Percentiles rank a stretch among this genome's conserved stretches.
phyloP scores from a whole-genome alignment of 306 rosid species.

The Sicyos edulis region DNA sequence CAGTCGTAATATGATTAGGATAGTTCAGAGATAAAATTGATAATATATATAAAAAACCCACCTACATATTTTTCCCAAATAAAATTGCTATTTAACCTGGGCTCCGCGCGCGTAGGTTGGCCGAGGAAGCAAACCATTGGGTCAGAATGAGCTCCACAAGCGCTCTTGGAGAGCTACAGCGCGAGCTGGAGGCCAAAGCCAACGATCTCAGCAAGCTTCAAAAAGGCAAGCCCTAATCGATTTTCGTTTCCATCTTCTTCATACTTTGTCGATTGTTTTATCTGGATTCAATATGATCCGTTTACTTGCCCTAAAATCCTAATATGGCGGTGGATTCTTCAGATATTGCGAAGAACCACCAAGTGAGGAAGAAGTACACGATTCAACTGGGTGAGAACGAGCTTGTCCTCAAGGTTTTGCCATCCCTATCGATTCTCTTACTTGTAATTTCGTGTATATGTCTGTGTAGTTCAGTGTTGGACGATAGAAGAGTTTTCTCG shows the following conservation, averaged over 20 bases:
- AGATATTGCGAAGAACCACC: constrained; percentile 95
- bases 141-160: constrained; percentile 46
- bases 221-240: constrained; percentile 40
- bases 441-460: background rate
- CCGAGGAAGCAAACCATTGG: background rate
- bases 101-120: background rate
- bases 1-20: no score
- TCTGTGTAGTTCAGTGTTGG: background rate
- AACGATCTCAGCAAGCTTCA: constrained; percentile 83
- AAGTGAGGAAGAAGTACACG: constrained; percentile 88
- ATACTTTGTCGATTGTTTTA: background rate
- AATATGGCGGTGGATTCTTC: constrained; percentile 3
- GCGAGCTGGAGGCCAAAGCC: constrained; percentile 73
- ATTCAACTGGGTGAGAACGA: constrained; percentile 96
- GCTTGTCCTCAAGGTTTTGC: constrained; percentile 81
- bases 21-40: no score
- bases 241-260: constrained; percentile 2
- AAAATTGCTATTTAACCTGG: background rate
- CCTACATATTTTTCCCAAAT: no score
- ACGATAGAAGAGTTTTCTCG: background rate
- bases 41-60: no score
- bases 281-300: background rate
- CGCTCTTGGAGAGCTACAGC: constrained; percentile 57
- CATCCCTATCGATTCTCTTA: background rate
- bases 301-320: constrained; percentile 2